Evolutionary conservation across 2,329 filamentous ascomycete species (phyloP).

Genomic region (Sclerotinia glacialis): DNA sequence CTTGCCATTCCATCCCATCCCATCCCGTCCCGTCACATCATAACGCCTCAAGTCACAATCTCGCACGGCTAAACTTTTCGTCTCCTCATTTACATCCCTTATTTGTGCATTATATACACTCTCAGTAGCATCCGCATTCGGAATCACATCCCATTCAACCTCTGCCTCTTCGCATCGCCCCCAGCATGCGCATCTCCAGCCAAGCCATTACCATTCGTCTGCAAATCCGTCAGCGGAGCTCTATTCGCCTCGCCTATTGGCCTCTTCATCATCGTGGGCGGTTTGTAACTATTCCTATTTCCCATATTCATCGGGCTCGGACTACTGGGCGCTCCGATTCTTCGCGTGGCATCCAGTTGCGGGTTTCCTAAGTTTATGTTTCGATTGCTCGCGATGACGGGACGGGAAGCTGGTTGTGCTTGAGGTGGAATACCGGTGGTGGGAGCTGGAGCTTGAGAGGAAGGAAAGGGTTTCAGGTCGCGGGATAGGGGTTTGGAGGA

Average conservation of each 20-base stretch:
- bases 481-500: conserved; percentile 68
- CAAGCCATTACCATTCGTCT: conserved; percentile 37
- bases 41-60: not conserved
- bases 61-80: not conserved
- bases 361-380: conserved; percentile 6
- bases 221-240: conserved; percentile 35
- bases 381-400: not conserved
- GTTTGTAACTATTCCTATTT: conserved; percentile 58
- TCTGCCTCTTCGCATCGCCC: conserved; percentile 39
- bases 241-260: conserved; percentile 29
- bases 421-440: conserved; percentile 38
- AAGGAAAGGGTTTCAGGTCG: conserved; percentile 51
- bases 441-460: conserved; percentile 33
- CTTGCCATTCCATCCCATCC: not conserved
- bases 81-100: not conserved
- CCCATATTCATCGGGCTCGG: conserved; percentile 50
- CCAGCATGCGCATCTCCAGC: conserved; percentile 24
- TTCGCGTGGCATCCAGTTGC: conserved; percentile 47
- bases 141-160: conserved; percentile 28
- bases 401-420: not conserved
- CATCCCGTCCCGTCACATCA: conserved; percentile 8
- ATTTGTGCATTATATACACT: not conserved
- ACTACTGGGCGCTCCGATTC: conserved; percentile 57
- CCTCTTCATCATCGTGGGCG: conserved; percentile 54
- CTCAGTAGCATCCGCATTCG: not conserved